Evolutionary conservation across 257 asterid genomes (phyloP), one percentile per base, ranked within the genome.

Genomic region (Capsicum pubescens): DNA sequence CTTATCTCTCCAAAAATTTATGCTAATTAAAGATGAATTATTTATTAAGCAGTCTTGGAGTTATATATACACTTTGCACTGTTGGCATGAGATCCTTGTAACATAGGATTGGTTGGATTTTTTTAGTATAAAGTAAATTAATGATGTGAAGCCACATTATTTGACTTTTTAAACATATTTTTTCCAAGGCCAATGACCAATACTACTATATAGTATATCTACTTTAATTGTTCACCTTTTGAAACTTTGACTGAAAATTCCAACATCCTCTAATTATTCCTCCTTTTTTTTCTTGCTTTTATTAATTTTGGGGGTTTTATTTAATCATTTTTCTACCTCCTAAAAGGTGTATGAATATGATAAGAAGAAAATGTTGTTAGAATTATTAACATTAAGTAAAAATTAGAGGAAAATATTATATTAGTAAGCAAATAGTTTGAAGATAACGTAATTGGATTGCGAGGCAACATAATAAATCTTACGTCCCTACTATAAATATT

Each of bases 61-160:
- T 4, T 39, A 39, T 39, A 3, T 39, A 39, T 39, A 39, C 44
- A 39, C 44, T 39, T 39, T 39, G 44, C 44, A 39, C 2, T 4
- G 44, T 39, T 39, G 44, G 44, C 44, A 39, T 39, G 44, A 39
- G 26, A 77, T 50, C 46, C 82, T 78, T 39, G 52, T 14, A 55
- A 78, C 82, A 55, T 78, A 78, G 82, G 67, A 78, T 55, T 78
- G 14, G 82, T 54, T 21, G 14, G 21, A 55, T 78, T 52, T 13
- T 3, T 13, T 4, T 52, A 35, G 19, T 17, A 54, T 11, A 61
- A 80, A 56, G 76, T 55, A 67, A 67, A 83, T 67, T 46, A 66
- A 52, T 86, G 88, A 82, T 86, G 84, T 83, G 84, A 86, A 83
- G 68, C 42, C 19, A 79, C 82, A 66, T 77, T 77, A 66, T 66